Percentiles rank a stretch among this genome's conserved stretches.
Conservation (phyloP, 345 rosid genomes). For the Gossypium thurberi region DNA sequence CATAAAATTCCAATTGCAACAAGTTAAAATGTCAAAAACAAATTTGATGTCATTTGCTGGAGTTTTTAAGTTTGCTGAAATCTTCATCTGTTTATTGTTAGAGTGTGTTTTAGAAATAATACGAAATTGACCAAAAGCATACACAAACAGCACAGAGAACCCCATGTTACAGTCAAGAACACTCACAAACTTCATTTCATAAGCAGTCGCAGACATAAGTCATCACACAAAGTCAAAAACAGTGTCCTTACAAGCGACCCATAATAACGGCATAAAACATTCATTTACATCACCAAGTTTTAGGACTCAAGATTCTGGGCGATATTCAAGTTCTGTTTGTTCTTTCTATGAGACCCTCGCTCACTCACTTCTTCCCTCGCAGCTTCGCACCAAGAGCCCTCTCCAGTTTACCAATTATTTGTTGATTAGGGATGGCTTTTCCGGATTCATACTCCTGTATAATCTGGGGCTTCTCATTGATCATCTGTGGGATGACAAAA, state of each 20-base stretch:
- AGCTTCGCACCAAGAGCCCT: conserved; percentile 86
- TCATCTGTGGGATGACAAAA: conserved; percentile 36
- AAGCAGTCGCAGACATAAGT: not conserved
- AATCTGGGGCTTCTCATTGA: conserved; percentile 93
- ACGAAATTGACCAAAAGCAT: not conserved
- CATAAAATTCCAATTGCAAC: not conserved
- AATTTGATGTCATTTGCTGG: not conserved
- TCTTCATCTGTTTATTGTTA: not conserved
- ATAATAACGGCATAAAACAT: conserved; percentile 21
- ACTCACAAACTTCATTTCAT: not conserved
- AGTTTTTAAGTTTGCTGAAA: not conserved
- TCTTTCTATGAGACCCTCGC: not conserved
- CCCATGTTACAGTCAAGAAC: not conserved
- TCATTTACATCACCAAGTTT: conserved; percentile 33
- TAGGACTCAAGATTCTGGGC: conserved; percentile 20
- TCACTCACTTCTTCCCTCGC: conserved; percentile 70
- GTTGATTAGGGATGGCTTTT: conserved; percentile 95
- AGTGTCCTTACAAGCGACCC: conserved; percentile 15
- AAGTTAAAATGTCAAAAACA: not conserved
- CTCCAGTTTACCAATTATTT: conserved; percentile 77
- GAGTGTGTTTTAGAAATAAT: not conserved
- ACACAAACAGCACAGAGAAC: not conserved
- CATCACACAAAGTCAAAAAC: not conserved
- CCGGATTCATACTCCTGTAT: conserved; percentile 96
- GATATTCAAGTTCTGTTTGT: not conserved